phyloP scores from a whole-genome alignment of 345 rosid genomes.

The Citrus medica region DNA sequence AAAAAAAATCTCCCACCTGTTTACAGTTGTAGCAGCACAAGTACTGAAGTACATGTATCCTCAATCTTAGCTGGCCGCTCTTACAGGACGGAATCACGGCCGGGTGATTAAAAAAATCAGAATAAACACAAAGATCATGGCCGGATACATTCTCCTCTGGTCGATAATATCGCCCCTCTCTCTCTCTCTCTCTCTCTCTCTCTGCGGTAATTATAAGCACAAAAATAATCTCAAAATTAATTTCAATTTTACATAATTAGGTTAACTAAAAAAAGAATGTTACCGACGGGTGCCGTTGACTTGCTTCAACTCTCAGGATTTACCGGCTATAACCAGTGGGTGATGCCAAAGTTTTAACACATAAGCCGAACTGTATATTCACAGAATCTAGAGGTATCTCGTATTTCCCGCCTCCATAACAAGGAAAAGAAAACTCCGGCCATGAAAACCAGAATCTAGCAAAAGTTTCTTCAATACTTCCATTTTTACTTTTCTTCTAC shows the following conservation, averaged over 20 bases:
- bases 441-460: not conserved
- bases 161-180: not conserved
- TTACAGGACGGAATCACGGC: not conserved
- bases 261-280: not conserved
- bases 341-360: not conserved
- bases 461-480: not conserved
- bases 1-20: not conserved
- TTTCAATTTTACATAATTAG: not conserved
- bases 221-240: not conserved
- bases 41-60: too few relatives aligned
- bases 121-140: not conserved
- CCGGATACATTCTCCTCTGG: not conserved
- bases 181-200: not conserved
- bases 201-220: too few relatives aligned
- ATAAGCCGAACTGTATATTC: not conserved
- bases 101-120: not conserved
- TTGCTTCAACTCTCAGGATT: not conserved
- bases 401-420: not conserved
- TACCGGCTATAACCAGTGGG: not conserved
- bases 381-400: not conserved
- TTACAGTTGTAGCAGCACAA: not conserved
- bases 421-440: not conserved
- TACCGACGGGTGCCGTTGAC: not conserved
- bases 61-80: not conserved
- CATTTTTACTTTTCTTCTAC: not conserved